These are phyloP conservation scores for Helenozyma rhizophorensis DNA, from an alignment of 805 yeast genomes.

Conservation along the genomic window DNA sequence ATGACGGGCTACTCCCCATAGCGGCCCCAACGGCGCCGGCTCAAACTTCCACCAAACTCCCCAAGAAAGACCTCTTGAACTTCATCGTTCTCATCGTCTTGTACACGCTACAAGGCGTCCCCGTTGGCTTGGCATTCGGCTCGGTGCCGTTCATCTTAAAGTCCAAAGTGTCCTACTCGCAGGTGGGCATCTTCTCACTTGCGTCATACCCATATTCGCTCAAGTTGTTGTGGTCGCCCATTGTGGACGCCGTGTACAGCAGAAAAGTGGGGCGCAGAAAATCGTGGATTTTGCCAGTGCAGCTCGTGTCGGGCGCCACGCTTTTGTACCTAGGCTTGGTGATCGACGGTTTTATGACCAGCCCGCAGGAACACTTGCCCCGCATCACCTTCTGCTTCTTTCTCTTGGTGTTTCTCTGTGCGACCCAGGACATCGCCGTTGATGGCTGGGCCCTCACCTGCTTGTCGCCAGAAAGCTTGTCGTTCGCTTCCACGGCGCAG, in stretches of 20 bases:
- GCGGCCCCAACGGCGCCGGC: constrained; percentile 3
- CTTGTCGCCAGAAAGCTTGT: constrained; percentile 67
- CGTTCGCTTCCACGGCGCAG: constrained; percentile 96
- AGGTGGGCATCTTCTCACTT: constrained; percentile 83
- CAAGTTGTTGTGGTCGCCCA: constrained; percentile 91
- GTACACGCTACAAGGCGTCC: constrained; percentile 91
- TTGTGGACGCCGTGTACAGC: constrained; percentile 83
- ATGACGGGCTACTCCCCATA: constrained; percentile 34
- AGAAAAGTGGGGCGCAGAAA: constrained; percentile 72
- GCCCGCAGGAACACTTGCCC: constrained; percentile 47
- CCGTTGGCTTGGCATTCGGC: constrained; percentile 94
- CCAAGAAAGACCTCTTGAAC: constrained; percentile 11
- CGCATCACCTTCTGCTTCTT: constrained; percentile 70
- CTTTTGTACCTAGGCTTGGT: constrained; percentile 60
- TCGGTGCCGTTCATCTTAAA: constrained; percentile 87
- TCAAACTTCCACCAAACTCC: background rate
- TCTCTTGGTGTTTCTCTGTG: constrained; percentile 77
- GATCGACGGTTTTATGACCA: constrained; percentile 45
- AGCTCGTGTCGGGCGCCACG: constrained; percentile 68
- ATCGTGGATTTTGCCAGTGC: constrained; percentile 94
- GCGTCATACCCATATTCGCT: constrained; percentile 95
- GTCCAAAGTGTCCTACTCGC: constrained; percentile 76
- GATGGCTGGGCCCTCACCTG: constrained; percentile 98
- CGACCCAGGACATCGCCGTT: constrained; percentile 97
- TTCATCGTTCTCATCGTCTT: constrained; percentile 68